phyloP scores from a whole-genome alignment of 2,329 filamentous ascomycete genomes.

The Colletotrichum tabaci region DNA sequence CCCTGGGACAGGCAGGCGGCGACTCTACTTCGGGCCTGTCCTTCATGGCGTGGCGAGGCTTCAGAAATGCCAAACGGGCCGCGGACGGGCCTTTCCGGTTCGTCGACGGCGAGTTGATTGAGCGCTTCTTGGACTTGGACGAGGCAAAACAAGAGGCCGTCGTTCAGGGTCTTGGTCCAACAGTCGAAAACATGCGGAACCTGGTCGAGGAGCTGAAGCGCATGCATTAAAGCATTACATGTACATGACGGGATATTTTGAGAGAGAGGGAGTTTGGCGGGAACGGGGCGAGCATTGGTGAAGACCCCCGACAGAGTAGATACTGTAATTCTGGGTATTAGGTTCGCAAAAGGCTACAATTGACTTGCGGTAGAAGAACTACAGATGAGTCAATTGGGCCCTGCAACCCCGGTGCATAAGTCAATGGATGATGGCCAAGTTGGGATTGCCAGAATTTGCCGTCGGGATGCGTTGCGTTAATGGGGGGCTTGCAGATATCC shows the following conservation, averaged over 20 bases:
- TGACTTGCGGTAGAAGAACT: neutral
- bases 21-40: constrained; percentile 27
- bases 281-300: neutral
- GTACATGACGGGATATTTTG: constrained; percentile 16
- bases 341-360: too few relatives aligned
- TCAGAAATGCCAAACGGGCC: constrained; percentile 79
- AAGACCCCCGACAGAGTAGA: neutral
- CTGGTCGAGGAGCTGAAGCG: constrained; percentile 74
- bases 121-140: constrained; percentile 83
- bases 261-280: constrained; percentile 3
- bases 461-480: neutral
- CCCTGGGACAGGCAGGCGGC: constrained; percentile 76
- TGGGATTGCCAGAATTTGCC: neutral
- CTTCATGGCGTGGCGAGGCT: constrained; percentile 87
- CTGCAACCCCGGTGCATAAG: too few relatives aligned
- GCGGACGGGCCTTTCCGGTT: constrained; percentile 87
- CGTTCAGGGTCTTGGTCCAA: constrained; percentile 70
- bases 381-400: neutral
- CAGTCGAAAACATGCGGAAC: constrained; percentile 74
- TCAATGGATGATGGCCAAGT: neutral
- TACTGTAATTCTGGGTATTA: neutral
- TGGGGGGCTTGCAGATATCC: constrained; percentile 35
- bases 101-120: constrained; percentile 92
- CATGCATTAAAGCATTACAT: constrained; percentile 65
- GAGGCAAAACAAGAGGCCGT: constrained; percentile 69